These are phyloP conservation scores for Geosmithia flava DNA, from an alignment of 2,329 filamentous ascomycete genomes.

Conservation along the genomic window DNA sequence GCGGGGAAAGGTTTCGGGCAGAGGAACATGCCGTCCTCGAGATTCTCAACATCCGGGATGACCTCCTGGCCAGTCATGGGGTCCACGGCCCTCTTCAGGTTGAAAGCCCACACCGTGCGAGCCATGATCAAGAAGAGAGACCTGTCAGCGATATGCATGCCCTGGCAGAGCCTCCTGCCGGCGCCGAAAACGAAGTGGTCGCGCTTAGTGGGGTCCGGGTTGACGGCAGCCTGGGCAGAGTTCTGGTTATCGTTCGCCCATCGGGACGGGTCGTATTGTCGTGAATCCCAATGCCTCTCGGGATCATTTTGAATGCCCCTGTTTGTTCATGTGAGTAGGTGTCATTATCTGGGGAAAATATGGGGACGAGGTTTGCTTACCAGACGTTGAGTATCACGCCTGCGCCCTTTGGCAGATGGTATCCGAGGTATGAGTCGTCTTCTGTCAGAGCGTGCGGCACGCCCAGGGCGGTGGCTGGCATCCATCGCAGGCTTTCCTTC, in stretches of 20 bases:
- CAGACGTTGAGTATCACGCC: conserved; percentile 28
- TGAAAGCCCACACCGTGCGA: conserved; percentile 34
- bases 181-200: conserved; percentile 43
- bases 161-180: conserved; percentile 44
- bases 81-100: conserved; percentile 15
- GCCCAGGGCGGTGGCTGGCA: conserved; percentile 23
- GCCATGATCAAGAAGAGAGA: conserved; percentile 34
- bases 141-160: conserved; percentile 39
- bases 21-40: conserved; percentile 7
- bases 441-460: conserved; percentile 22
- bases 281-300: conserved; percentile 23
- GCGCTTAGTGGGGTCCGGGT: conserved; percentile 24
- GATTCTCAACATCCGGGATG: conserved; percentile 2
- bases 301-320: conserved; percentile 35
- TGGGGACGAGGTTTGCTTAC: conserved; percentile 9
- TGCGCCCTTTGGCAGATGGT: conserved; percentile 28
- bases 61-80: conserved; percentile 2
- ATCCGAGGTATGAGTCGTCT: conserved; percentile 24
- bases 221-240: conserved; percentile 13
- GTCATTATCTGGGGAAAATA: too few relatives aligned
- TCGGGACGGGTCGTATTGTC: conserved; percentile 27
- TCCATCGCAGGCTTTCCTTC: conserved; percentile 34
- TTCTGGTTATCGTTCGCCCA: conserved; percentile 11
- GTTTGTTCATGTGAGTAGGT: conserved; percentile 22
- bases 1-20: conserved; percentile 5